phyloP scores from a whole-genome alignment of 78 protist genomes.

The Dictyostelium brefeldianum region DNA sequence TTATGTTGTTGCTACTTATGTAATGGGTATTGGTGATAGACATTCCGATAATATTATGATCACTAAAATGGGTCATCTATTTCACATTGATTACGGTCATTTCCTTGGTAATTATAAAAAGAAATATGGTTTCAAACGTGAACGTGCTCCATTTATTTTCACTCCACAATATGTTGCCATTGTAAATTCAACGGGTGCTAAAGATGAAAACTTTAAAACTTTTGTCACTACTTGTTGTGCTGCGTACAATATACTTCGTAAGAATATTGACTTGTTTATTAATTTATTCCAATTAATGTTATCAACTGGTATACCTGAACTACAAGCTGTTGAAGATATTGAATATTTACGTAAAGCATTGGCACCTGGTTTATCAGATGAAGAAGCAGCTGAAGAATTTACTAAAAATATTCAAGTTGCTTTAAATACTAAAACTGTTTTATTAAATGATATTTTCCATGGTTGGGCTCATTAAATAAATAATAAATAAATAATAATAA shows the following conservation, averaged over 20 bases:
- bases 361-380: slow-evolving; percentile 81
- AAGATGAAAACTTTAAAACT: slow-evolving; percentile 65
- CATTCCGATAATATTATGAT: slow-evolving; percentile 97
- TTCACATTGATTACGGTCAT: slow-evolving; percentile 94
- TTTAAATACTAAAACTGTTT: slow-evolving; percentile 53
- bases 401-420: slow-evolving; percentile 75
- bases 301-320: slow-evolving; percentile 96
- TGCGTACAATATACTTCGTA: slow-evolving; percentile 92
- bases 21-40: slow-evolving; percentile 98
- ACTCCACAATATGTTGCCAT: slow-evolving; percentile 92
- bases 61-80: slow-evolving; percentile 78
- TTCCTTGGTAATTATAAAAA: slow-evolving; percentile 91
- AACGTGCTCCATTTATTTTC: slow-evolving; percentile 98
- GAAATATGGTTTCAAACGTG: slow-evolving; percentile 94
- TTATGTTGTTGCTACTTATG: slow-evolving; percentile 97
- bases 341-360: slow-evolving; percentile 82
- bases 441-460: slow-evolving; percentile 75
- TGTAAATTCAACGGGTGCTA: slow-evolving; percentile 68
- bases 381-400: slow-evolving; percentile 87
- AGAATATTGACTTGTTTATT: slow-evolving; percentile 89
- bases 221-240: slow-evolving; percentile 83
- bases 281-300: slow-evolving; percentile 92
- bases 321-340: slow-evolving; percentile 88
- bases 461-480: slow-evolving; percentile 48
- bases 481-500: not conserved